Evolutionary conservation across 805 yeast species (phyloP), one percentile per base, ranked within the genome.

Genomic region (Wickerhamomyces hampshirensis): DNA sequence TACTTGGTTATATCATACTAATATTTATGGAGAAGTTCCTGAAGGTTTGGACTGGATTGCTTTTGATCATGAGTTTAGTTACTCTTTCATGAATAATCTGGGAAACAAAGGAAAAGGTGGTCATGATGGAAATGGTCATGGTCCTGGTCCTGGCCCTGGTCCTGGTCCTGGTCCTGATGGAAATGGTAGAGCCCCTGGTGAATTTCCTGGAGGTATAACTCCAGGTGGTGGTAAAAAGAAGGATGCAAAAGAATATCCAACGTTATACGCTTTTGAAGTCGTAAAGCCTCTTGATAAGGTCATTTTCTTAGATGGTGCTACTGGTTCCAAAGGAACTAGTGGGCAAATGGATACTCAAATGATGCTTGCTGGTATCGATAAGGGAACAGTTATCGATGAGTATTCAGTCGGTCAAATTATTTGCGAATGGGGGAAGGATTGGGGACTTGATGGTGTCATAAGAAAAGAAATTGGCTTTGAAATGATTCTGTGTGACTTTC

Each of bases 321-420:
- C 80, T 24, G 74, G 81, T 1, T n/a, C n/a, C n/a, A 77, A 77
- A 47, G 55, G 66, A 1, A 29, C 36, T 1, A 63, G 73, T 3
- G 82, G 82, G 5, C 76, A 72, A 46, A 75, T 75, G 81, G 84
- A 77, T 47, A 63, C 73, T 1, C 77, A 73, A 42, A 51, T 54
- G 35, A 36, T 72, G 33, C 46, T 68, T 4, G 60, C 75, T 19
- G 50, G 67, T 30, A 50, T 50, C 5, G 36, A 51, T 5, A 58
- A 49, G 4, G 40, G 43, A 15, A 53, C 48, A 1, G 58, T 10
- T n/a, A 3, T 59, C 44, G 38, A 56, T 26, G 84, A 77, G 48
- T 30, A 68, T 12, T 47, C 42, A 14, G 65, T 69, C 12, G 78
- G 82, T 1, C 60, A 61, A 12, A 53, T 47, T 17, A 75, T 77